Conservation (phyloP, 352 stramenopile genomes). For the Thraustotheca clavata region DNA sequence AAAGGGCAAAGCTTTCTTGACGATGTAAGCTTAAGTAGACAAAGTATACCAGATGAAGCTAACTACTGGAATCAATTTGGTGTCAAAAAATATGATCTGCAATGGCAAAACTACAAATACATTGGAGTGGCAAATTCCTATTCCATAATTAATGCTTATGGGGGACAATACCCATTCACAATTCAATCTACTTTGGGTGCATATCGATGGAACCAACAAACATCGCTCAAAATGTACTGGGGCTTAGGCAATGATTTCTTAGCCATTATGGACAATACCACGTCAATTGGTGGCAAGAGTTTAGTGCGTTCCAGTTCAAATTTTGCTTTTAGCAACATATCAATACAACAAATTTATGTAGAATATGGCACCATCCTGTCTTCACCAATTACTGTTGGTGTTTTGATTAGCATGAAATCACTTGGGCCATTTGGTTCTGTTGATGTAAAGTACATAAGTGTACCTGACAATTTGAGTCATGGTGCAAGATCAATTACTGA, state of each 20-base stretch:
- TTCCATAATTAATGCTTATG: neutral
- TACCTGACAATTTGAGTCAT: neutral
- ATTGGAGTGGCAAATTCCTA: neutral
- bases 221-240: constrained; percentile 13
- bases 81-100: neutral
- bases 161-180: neutral
- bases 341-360: neutral
- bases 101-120: constrained; percentile 18
- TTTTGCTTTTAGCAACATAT: constrained; percentile 2
- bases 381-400: neutral
- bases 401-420: neutral
- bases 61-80: neutral
- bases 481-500: neutral
- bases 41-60: too few relatives aligned
- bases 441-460: neutral
- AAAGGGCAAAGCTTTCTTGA: too few relatives aligned
- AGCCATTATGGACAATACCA: neutral
- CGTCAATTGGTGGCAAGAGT: neutral
- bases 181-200: neutral
- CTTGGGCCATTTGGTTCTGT: constrained; percentile 9
- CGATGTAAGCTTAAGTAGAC: too few relatives aligned
- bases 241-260: neutral
- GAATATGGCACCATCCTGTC: neutral
- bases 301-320: neutral
- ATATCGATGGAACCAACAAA: neutral